Conservation (phyloP, 2,329 filamentous ascomycete species). For the Colletotrichum costaricense region DNA sequence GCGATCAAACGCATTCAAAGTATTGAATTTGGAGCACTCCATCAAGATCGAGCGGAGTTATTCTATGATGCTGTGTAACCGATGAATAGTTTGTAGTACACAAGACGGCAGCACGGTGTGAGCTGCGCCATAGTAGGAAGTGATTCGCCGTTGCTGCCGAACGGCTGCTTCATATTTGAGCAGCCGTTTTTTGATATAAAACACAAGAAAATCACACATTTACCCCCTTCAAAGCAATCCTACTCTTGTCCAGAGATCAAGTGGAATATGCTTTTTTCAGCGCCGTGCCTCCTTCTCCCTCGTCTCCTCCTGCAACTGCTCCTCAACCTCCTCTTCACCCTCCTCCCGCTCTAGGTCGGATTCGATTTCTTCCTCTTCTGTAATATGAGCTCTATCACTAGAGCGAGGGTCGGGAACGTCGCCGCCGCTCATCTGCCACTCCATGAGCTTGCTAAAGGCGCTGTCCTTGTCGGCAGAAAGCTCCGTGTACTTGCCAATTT, state of each 20-base stretch:
- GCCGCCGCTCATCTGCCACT: constrained; percentile 96
- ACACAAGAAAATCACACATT: background rate
- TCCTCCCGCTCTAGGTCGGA: constrained; percentile 56
- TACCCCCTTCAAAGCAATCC: background rate
- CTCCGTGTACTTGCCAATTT: constrained; percentile 85
- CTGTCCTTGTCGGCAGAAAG: constrained; percentile 80
- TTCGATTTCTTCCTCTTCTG: constrained; percentile 64
- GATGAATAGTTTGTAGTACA: constrained; percentile 15
- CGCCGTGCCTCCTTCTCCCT: constrained; percentile 27
- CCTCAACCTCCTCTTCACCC: constrained; percentile 37
- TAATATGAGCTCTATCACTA: constrained; percentile 54
- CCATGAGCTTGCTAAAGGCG: constrained; percentile 95
- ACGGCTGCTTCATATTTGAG: background rate
- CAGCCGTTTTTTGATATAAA: constrained; percentile 11
- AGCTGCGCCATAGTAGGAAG: background rate
- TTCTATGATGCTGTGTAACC: constrained; percentile 16
- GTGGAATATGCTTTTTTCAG: background rate
- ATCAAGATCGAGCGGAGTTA: constrained; percentile 23
- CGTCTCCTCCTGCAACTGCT: constrained; percentile 19
- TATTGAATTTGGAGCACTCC: background rate
- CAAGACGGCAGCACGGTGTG: background rate
- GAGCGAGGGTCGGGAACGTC: constrained; percentile 61
- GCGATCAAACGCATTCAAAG: background rate
- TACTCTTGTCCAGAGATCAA: background rate
- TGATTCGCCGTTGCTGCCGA: constrained; percentile 2